These are phyloP conservation scores for Polyporus arcularius DNA, from an alignment of 768 basidiomycete species.

Conservation along the genomic window DNA sequence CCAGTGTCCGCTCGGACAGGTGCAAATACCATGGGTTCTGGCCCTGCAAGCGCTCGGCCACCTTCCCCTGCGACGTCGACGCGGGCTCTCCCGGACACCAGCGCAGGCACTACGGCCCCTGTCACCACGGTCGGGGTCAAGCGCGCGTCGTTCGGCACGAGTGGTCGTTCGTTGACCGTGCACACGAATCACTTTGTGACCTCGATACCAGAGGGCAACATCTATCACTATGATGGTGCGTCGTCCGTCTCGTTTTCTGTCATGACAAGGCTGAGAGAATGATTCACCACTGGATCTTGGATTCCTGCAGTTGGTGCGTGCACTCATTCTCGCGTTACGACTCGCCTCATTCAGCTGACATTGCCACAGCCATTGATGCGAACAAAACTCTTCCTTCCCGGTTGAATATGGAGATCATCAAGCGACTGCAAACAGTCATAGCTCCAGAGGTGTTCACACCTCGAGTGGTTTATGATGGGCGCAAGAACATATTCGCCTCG, in stretches of 20 bases:
- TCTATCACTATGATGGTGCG: slow-evolving; percentile 82
- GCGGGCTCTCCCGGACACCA: slow-evolving; percentile 33
- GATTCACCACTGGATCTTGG: no score
- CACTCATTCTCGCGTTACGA: slow-evolving; percentile 20
- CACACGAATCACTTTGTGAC: slow-evolving; percentile 65
- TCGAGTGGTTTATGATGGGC: slow-evolving; percentile 73
- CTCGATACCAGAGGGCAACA: slow-evolving; percentile 59
- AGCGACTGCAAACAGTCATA: slow-evolving; percentile 55
- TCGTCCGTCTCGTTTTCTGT: slow-evolving; percentile 3
- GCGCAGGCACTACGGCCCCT: slow-evolving; percentile 27
- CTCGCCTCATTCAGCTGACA: background rate
- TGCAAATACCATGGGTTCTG: no score
- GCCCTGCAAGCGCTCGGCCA: no score
- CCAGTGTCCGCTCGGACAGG: no score
- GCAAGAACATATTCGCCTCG: slow-evolving; percentile 73
- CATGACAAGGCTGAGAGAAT: background rate
- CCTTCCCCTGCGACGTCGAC: background rate
- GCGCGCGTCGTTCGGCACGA: slow-evolving; percentile 61
- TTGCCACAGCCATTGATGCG: slow-evolving; percentile 54
- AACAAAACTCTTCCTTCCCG: slow-evolving; percentile 69
- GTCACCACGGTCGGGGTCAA: slow-evolving; percentile 65
- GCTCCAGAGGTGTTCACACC: slow-evolving; percentile 73
- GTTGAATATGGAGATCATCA: slow-evolving; percentile 72
- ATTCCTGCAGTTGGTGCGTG: slow-evolving; percentile 20
- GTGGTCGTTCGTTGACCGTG: slow-evolving; percentile 47